Conservation (phyloP, 768 basidiomycete genomes). For the Leccinum aurantiacum region DNA sequence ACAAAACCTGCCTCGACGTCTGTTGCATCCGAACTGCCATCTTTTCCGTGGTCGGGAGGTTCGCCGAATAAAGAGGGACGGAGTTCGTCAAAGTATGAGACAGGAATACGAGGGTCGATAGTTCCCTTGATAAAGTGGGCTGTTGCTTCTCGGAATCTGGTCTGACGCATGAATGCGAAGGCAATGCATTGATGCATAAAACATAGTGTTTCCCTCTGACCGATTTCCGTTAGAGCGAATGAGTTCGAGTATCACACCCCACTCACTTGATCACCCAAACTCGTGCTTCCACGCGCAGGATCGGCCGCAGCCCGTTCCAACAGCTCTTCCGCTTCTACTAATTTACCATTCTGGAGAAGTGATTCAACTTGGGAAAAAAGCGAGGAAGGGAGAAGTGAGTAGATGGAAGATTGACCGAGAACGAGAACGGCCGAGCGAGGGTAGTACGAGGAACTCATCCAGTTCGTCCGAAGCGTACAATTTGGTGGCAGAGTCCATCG, state of each 20-base stretch:
- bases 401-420: slow-evolving; percentile 56
- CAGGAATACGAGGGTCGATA: slow-evolving; percentile 78
- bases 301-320: slow-evolving; percentile 54
- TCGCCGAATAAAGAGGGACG: slow-evolving; percentile 57
- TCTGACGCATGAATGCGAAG: slow-evolving; percentile 74
- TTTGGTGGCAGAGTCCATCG: too few species aligned
- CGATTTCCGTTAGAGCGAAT: slow-evolving; percentile 8
- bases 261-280: slow-evolving; percentile 12
- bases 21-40: not conserved
- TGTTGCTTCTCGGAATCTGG: slow-evolving; percentile 81
- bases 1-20: slow-evolving; percentile 38
- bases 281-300: slow-evolving; percentile 11
- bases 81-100: slow-evolving; percentile 80
- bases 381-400: slow-evolving; percentile 69
- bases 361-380: slow-evolving; percentile 74
- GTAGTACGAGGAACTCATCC: slow-evolving; percentile 41
- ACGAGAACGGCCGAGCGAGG: slow-evolving; percentile 70
- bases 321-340: slow-evolving; percentile 63
- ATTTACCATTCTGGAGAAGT: slow-evolving; percentile 59
- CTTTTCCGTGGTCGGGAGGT: not conserved
- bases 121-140: slow-evolving; percentile 75
- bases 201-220: slow-evolving; percentile 62
- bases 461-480: too few species aligned
- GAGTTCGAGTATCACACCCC: not conserved
- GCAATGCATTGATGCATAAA: slow-evolving; percentile 84